Evolutionary conservation across 2,329 filamentous ascomycete species (phyloP), one percentile per base, ranked within the genome.

Genomic region (Fusarium protoensiforme): DNA sequence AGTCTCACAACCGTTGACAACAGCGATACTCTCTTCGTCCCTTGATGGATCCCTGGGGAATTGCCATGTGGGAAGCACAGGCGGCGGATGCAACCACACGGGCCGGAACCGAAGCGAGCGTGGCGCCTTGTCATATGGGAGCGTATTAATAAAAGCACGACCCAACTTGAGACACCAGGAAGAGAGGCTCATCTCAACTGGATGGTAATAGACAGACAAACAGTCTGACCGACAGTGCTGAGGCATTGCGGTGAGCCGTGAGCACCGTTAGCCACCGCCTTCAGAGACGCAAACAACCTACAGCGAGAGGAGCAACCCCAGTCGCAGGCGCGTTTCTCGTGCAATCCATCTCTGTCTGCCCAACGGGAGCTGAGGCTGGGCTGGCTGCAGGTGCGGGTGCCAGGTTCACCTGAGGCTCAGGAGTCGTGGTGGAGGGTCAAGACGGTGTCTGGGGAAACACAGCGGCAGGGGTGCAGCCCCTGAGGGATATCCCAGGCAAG

Each of bases 401-500:
- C 73, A 77, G 75, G 75, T 75, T 77, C 75, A 76, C 75, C 75
- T 77, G 75, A 77, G 69, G 69, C 75, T 73, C 62, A 73, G 71
- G 65, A 74, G 54, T 53, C 61, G 39, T 58, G 36, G 20, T 61
- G 46, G 41, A 71, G 56, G 33, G 61, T 61, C 22, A 54, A 41
- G 70, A 57, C 56, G 68, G 70, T 65, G 66, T 72, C 71, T 68
- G 56, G 70, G 67, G 71, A 73, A 73, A 68, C 70, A 73, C 63
- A 61, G 36, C 27, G 48, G 33, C 59, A 73, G 62, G 70, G 71
- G 46, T 68, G 33, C 36, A 59, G 54, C 69, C 66, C 69, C 70
- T 73, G 65, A 63, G 53, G 22, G 61, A 61, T 61, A 61, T 68
- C 24, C n/a, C 13, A 54, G 46, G 46, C 27, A 51, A 29, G 43